Evolutionary conservation across 352 stramenopile genomes (phyloP).

Genomic region (Peronospora farinosa): DNA sequence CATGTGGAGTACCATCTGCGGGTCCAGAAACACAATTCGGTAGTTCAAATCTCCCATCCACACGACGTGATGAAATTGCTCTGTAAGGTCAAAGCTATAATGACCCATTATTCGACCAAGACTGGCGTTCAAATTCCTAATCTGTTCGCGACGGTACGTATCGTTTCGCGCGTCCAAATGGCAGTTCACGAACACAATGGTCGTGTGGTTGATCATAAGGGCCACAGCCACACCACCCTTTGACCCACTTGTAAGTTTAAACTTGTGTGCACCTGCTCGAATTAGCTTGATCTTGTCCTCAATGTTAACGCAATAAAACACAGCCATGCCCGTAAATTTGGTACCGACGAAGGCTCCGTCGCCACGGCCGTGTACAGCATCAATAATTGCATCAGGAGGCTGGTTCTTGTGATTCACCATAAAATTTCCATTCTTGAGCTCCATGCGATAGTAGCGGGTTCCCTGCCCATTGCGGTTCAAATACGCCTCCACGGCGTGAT

Average conservation of each 20-base stretch:
- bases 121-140: constrained; percentile 68
- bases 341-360: constrained; percentile 78
- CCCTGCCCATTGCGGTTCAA: constrained; percentile 63
- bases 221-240: constrained; percentile 77
- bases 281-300: constrained; percentile 67
- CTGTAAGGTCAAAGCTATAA: constrained; percentile 71
- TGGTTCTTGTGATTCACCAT: constrained; percentile 63
- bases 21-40: constrained; percentile 68
- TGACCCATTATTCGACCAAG: constrained; percentile 78
- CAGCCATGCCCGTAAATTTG: constrained; percentile 80
- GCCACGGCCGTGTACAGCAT: constrained; percentile 70
- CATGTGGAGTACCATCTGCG: constrained; percentile 73
- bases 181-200: constrained; percentile 81
- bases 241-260: constrained; percentile 71
- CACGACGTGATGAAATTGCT: constrained; percentile 86
- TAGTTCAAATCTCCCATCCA: constrained; percentile 90
- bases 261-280: constrained; percentile 69
- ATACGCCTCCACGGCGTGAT: constrained; percentile 73
- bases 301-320: constrained; percentile 60
- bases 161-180: constrained; percentile 81
- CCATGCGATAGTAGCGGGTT: constrained; percentile 59
- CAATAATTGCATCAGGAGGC: constrained; percentile 57
- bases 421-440: constrained; percentile 71
- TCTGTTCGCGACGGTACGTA: constrained; percentile 75
- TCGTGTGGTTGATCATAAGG: constrained; percentile 68